Evolutionary conservation across 106 monocot genomes (phyloP).

Genomic region (Dendrobium chrysotoxum): DNA sequence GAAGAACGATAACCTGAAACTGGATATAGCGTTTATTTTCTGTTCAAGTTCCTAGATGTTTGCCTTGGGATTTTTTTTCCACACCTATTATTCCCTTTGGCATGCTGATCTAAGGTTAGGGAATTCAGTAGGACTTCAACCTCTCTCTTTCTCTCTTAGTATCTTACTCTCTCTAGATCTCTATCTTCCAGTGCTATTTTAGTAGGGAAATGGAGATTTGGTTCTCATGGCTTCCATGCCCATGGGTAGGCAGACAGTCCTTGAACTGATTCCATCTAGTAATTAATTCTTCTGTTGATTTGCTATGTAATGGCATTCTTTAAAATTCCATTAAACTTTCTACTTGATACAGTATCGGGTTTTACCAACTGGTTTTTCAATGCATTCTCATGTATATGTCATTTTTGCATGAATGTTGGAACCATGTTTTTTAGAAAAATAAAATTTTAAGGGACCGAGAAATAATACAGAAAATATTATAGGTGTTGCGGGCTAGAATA

Average conservation of each 20-base stretch:
- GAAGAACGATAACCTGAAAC: not conserved
- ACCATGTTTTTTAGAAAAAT: not conserved
- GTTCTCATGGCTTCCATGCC: slow-evolving; percentile 2
- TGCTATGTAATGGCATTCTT: not conserved
- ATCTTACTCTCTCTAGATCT: not conserved
- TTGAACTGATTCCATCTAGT: not conserved
- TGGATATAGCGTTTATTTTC: not conserved
- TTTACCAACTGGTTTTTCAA: not conserved
- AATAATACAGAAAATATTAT: not conserved
- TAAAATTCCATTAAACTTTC: not conserved
- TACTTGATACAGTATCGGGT: not conserved
- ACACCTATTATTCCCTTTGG: not conserved
- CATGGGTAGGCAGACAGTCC: not conserved
- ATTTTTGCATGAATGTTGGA: not conserved
- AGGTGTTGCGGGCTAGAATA: too few relatives aligned
- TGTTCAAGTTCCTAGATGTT: not conserved
- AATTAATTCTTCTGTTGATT: not conserved
- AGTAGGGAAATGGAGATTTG: not conserved
- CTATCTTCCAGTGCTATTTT: not conserved
- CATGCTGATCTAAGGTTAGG: not conserved
- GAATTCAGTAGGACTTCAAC: not conserved
- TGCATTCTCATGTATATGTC: not conserved
- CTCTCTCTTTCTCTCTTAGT: not conserved
- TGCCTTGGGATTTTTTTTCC: not conserved
- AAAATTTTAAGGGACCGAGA: not conserved